These are phyloP conservation scores for Leccinum broughii DNA, from an alignment of 768 basidiomycete species.

Conservation along the genomic window DNA sequence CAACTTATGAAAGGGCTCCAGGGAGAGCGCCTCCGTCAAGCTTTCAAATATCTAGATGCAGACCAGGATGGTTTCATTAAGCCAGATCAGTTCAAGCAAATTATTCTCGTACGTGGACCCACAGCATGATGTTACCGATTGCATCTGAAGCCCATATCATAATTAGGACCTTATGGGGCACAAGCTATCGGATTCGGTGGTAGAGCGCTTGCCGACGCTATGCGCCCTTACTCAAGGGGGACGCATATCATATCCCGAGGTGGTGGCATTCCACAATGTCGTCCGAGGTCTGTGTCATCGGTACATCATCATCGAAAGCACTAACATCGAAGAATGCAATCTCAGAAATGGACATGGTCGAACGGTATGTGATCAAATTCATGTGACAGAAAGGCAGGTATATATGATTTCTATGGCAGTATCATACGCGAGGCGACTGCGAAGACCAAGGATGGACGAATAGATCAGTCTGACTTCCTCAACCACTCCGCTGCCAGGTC, in stretches of 20 bases:
- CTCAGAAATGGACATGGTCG: constrained; percentile 93
- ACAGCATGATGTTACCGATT: not conserved
- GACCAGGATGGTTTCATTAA: constrained; percentile 93
- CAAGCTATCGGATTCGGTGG: constrained; percentile 92
- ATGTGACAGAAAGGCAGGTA: not conserved
- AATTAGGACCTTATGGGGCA: constrained; percentile 91
- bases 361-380: constrained; percentile 50
- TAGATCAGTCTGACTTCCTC: constrained; percentile 94
- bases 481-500: constrained; percentile 84
- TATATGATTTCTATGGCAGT: constrained; percentile 36
- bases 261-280: constrained; percentile 96
- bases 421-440: constrained; percentile 89
- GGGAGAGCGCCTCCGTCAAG: constrained; percentile 95
- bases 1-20: constrained; percentile 99
- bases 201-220: constrained; percentile 89
- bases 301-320: not conserved
- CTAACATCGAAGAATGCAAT: constrained; percentile 9
- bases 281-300: constrained; percentile 62
- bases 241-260: constrained; percentile 94
- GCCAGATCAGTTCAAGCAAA: constrained; percentile 92
- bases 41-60: constrained; percentile 87
- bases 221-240: constrained; percentile 88
- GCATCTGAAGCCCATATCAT: not conserved
- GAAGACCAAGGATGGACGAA: constrained; percentile 92
- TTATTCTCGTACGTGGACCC: constrained; percentile 73